Evolutionary conservation across 352 stramenopile species (phyloP).

Genomic region (Phytopythium boreale): DNA sequence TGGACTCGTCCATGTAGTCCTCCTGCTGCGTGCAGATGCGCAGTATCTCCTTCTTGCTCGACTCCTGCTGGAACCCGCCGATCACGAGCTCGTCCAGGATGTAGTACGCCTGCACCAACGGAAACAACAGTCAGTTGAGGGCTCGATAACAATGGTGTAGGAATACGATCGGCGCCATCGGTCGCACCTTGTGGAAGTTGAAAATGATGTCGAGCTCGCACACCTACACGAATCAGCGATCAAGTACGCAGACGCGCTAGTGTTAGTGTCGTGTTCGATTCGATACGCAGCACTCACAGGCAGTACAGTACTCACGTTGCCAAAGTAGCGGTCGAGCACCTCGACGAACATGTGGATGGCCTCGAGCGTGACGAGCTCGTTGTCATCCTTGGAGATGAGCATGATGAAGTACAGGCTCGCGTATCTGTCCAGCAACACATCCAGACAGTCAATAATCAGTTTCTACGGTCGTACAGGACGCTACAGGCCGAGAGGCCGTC

Average conservation of each 20-base stretch:
- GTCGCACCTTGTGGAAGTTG: slow-evolving; percentile 97
- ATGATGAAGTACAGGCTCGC: slow-evolving; percentile 98
- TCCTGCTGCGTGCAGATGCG: slow-evolving; percentile 88
- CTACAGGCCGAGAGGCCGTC: no score
- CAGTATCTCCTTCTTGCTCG: slow-evolving; percentile 91
- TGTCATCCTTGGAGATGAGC: slow-evolving; percentile 94
- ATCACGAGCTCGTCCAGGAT: slow-evolving; percentile 99
- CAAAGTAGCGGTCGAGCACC: slow-evolving; percentile 97
- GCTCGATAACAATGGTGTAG: neutral
- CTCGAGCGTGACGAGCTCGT: slow-evolving; percentile 97
- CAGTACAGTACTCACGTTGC: slow-evolving; percentile 64
- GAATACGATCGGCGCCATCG: neutral
- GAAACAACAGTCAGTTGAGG: neutral
- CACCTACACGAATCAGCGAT: slow-evolving; percentile 35
- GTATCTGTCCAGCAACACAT: slow-evolving; percentile 55
- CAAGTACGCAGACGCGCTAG: slow-evolving; percentile 51
- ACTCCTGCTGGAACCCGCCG: slow-evolving; percentile 96
- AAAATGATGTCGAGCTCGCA: slow-evolving; percentile 99
- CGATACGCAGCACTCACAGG: slow-evolving; percentile 6
- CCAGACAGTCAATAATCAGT: neutral
- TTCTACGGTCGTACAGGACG: neutral
- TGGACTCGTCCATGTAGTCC: slow-evolving; percentile 89
- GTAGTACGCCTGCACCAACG: slow-evolving; percentile 90
- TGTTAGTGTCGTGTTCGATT: neutral
- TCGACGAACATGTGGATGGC: slow-evolving; percentile 98